phyloP scores from a whole-genome alignment of 2,329 filamentous ascomycete species.

The Teratosphaeria epicoccoides region DNA sequence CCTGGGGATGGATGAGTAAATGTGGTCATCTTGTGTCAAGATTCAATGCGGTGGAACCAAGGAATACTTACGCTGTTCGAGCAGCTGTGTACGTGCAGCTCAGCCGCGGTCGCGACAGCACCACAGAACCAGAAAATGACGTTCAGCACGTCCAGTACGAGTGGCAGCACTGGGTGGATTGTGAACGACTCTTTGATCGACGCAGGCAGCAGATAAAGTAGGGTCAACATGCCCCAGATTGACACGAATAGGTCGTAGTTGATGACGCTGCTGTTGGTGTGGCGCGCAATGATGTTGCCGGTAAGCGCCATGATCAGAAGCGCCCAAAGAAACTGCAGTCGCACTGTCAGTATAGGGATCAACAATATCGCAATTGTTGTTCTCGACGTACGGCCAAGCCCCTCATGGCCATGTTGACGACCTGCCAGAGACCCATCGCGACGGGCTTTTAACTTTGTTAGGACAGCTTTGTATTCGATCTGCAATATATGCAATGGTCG shows the following conservation, averaged over 20 bases:
- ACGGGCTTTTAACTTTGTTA: background rate
- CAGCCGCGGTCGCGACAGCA: constrained; percentile 59
- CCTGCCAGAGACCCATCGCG: background rate
- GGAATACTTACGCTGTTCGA: constrained; percentile 44
- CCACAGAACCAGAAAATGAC: constrained; percentile 60
- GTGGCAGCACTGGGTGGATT: constrained; percentile 41
- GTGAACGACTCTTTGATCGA: constrained; percentile 44
- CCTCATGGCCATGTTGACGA: constrained; percentile 1
- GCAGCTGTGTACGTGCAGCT: constrained; percentile 60
- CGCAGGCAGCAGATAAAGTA: constrained; percentile 51
- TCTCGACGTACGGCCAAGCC: background rate
- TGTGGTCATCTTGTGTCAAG: too few species aligned
- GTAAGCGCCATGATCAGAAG: constrained; percentile 51
- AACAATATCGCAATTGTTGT: background rate
- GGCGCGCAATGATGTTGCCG: constrained; percentile 50
- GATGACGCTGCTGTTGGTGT: constrained; percentile 48
- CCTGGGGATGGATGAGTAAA: constrained; percentile 9
- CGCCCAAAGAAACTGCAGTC: constrained; percentile 45
- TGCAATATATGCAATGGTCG: background rate
- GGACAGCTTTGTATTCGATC: background rate
- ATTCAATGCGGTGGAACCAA: background rate
- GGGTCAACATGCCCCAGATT: constrained; percentile 53
- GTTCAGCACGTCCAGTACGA: constrained; percentile 49
- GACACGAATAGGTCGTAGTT: constrained; percentile 59
- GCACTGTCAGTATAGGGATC: background rate